phyloP scores from a whole-genome alignment of 2,329 filamentous ascomycete genomes.

The Rhinocladiella similis region DNA sequence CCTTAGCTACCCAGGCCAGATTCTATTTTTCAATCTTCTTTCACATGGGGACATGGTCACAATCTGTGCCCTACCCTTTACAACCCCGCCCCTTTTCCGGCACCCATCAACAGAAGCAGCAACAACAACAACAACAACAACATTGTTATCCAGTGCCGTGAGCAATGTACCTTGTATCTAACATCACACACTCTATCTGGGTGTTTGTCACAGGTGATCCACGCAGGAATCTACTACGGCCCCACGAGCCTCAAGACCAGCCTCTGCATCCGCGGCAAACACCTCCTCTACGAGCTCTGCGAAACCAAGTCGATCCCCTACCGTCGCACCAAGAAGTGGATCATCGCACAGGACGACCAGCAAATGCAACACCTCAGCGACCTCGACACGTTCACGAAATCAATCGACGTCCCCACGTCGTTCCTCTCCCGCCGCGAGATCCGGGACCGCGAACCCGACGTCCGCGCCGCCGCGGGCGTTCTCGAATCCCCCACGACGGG shows the following conservation, averaged over 20 bases:
- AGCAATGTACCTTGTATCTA: too few species aligned
- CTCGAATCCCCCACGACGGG: conserved; percentile 86
- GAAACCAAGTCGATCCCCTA: conserved; percentile 65
- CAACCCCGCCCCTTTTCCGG: background rate
- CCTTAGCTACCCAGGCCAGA: too few species aligned
- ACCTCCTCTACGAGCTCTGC: conserved; percentile 79
- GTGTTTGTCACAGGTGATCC: conserved; percentile 66
- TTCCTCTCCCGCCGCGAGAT: conserved; percentile 69
- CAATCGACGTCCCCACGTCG: conserved; percentile 65
- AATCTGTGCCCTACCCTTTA: too few species aligned
- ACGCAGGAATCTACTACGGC: conserved; percentile 92
- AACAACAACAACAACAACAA: too few species aligned
- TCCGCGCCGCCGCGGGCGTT: conserved; percentile 69
- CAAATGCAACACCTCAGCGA: conserved; percentile 63
- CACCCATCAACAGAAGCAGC: background rate
- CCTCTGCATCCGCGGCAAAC: conserved; percentile 76
- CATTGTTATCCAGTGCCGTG: too few species aligned
- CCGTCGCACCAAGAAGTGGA: conserved; percentile 84
- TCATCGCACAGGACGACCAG: conserved; percentile 77
- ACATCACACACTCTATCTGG: too few species aligned
- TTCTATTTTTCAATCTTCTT: too few species aligned
- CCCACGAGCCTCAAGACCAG: conserved; percentile 72
- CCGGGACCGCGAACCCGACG: conserved; percentile 67
- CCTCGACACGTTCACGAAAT: conserved; percentile 54
- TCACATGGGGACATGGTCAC: too few species aligned